Evolutionary conservation across 1,284 basidiomycete species (phyloP), one percentile per base, ranked within the genome.

Genomic region (Cutaneotrichosporon sp.): DNA sequence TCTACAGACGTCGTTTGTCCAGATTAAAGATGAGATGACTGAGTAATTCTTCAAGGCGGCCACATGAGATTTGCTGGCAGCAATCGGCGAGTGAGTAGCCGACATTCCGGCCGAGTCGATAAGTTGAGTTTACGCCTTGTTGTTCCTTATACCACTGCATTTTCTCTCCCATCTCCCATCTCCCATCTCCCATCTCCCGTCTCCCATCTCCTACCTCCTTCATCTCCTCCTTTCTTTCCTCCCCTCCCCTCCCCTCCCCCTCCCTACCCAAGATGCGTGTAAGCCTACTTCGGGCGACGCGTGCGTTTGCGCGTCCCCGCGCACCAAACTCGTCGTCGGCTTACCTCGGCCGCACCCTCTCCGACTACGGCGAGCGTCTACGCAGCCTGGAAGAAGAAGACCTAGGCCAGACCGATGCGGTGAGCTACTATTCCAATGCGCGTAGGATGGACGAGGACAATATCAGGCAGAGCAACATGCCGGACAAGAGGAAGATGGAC

Each of bases 391-490:
- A 65, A 46, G 56, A 65, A 53, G 64, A 49, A n/a, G 60, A 65
- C n/a, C 30, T 62, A 14, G 60, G 60, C 14, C 51, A 62, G 31
- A 58, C 56, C 31, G 64, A 65, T 36, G 42, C 60, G n/a, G 64
- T 65, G 34, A 14, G 64, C 58, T 42, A 36, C 11, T 36, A 36
- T 36, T 36, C n/a, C 21, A 14, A 8, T 22, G 49, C 21, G 2
- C 10, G 40, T 18, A 42, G 40, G 9, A 13, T 36, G 36, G 36
- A 36, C 38, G 16, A 40, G 13, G 42, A 6, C 18, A n/a, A 18
- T 18, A 18, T 46, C 16, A n/a, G n/a, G 18, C 4, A 7, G 42
- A 18, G n/a, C 18, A 18, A 46, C 18, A 7, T 46, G 42, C 18
- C 14, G 14, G 40, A 42, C 40, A 42, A 16, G 40, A 42, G 42